phyloP scores from a whole-genome alignment of 768 basidiomycete species.

The Pleurotus pulmonarius region DNA sequence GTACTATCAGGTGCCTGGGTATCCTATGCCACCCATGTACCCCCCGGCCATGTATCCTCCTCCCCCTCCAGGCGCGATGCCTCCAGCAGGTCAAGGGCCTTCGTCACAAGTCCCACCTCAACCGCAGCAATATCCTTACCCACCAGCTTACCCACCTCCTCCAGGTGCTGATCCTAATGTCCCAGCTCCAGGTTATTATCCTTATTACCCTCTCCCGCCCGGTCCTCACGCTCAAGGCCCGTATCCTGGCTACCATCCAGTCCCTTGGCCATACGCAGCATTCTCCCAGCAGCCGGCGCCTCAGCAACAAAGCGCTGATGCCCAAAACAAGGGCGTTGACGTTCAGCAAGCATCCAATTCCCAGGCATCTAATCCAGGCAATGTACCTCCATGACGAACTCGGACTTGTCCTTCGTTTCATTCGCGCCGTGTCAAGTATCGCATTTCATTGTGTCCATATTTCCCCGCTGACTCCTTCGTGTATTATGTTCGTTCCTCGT shows the following conservation, averaged over 20 bases:
- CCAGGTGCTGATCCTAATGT: slow-evolving; percentile 22
- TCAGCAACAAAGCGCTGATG: background rate
- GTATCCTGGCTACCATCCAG: slow-evolving; percentile 27
- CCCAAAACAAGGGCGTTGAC: background rate
- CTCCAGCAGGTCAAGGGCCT: slow-evolving; percentile 14
- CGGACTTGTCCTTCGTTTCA: too few relatives aligned
- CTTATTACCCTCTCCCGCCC: slow-evolving; percentile 27
- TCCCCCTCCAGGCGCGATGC: slow-evolving; percentile 15
- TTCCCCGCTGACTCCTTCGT: too few relatives aligned
- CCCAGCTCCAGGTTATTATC: slow-evolving; percentile 20
- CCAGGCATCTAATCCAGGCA: too few relatives aligned
- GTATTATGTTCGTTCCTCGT: too few relatives aligned
- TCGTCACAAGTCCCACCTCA: background rate
- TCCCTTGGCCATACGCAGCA: background rate
- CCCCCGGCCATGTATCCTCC: slow-evolving; percentile 10
- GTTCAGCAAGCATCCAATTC: background rate
- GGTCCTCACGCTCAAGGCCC: slow-evolving; percentile 19
- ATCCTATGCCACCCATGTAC: slow-evolving; percentile 9
- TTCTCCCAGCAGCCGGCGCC: background rate
- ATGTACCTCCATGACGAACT: too few relatives aligned
- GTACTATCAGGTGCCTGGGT: slow-evolving; percentile 24
- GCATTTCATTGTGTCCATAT: too few relatives aligned
- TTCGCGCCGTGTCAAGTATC: too few relatives aligned
- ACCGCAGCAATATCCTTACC: background rate
- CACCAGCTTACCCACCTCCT: slow-evolving; percentile 12